Conservation (phyloP, 257 asterid species). For the Linderniella brevidens region DNA sequence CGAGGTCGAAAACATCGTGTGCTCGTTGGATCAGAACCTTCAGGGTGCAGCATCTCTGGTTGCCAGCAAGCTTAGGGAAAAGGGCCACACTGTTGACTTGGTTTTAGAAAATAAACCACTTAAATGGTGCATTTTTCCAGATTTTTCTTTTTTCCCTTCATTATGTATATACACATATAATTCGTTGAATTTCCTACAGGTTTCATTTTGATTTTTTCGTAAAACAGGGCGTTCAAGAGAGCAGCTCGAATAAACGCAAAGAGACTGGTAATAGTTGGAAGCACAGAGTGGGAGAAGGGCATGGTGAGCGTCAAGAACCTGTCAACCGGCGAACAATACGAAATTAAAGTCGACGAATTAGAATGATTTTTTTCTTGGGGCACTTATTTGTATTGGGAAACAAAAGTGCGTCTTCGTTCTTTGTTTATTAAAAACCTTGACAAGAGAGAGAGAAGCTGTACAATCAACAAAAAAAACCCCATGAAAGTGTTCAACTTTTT, state of each 20-base stretch:
- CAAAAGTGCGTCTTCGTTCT: background rate
- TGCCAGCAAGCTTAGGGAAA: conserved; percentile 67
- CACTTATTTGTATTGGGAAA: background rate
- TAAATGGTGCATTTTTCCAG: conserved; percentile 40
- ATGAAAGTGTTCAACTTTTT: background rate
- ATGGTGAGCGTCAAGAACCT: conserved; percentile 74
- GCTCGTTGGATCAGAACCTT: conserved; percentile 71
- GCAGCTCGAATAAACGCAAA: conserved; percentile 66
- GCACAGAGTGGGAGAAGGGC: conserved; percentile 79
- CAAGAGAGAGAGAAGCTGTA: background rate
- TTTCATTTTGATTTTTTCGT: background rate
- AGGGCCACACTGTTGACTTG: conserved; percentile 76
- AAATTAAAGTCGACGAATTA: conserved; percentile 52
- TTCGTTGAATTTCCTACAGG: background rate
- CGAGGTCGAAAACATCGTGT: conserved; percentile 61
- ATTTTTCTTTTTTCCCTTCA: background rate
- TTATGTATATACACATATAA: background rate
- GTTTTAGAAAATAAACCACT: conserved; percentile 87
- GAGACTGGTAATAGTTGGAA: conserved; percentile 73
- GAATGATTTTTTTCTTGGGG: conserved; percentile 14
- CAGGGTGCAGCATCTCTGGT: conserved; percentile 63
- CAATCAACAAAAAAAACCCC: too few species aligned
- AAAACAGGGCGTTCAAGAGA: conserved; percentile 67
- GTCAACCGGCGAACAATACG: conserved; percentile 66
- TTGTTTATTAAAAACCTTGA: background rate